A percentile compares a stretch with the other conserved stretches of the same genome.
Evolutionary conservation across 176 grass and related monocot genomes (phyloP).

Genomic region (Tillandsia leiboldiana): DNA sequence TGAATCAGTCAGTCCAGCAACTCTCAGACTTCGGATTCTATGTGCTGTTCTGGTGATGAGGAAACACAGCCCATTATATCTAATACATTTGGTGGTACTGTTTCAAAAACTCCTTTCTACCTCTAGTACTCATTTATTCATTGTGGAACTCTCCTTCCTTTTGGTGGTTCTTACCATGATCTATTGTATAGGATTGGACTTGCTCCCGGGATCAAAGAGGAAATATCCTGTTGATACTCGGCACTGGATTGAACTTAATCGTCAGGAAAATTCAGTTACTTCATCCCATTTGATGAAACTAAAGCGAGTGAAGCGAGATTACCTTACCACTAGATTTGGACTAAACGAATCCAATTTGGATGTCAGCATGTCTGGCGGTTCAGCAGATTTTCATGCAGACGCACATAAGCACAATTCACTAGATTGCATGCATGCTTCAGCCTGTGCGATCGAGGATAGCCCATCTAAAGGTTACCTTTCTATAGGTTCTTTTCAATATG

Average conservation of each 20-base stretch:
- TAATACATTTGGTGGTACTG: conserved; percentile 67
- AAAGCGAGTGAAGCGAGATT: conserved; percentile 50
- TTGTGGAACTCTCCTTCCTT: background rate
- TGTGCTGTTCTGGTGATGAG: conserved; percentile 22
- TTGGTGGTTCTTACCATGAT: background rate
- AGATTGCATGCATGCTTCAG: conserved; percentile 46
- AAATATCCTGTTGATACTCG: conserved; percentile 38
- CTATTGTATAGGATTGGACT: conserved; percentile 60
- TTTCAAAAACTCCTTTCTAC: conserved; percentile 1
- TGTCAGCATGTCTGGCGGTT: conserved; percentile 26
- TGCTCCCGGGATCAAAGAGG: conserved; percentile 80
- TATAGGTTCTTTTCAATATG: conserved; percentile 34
- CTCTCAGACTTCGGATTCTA: conserved; percentile 21
- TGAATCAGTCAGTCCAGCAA: conserved; percentile 42
- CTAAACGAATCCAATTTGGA: conserved; percentile 26
- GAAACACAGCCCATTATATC: conserved; percentile 62
- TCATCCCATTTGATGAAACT: conserved; percentile 32
- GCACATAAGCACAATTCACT: conserved; percentile 41
- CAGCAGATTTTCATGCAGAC: conserved; percentile 29
- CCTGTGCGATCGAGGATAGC: conserved; percentile 50
- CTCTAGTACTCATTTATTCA: background rate
- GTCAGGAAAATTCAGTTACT: conserved; percentile 33
- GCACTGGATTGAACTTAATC: conserved; percentile 31
- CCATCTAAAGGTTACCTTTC: conserved; percentile 65
- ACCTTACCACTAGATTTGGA: conserved; percentile 5